Evolutionary conservation across 2,329 filamentous ascomycete species (phyloP).

Genomic region (Tolypocladium endophyticum): DNA sequence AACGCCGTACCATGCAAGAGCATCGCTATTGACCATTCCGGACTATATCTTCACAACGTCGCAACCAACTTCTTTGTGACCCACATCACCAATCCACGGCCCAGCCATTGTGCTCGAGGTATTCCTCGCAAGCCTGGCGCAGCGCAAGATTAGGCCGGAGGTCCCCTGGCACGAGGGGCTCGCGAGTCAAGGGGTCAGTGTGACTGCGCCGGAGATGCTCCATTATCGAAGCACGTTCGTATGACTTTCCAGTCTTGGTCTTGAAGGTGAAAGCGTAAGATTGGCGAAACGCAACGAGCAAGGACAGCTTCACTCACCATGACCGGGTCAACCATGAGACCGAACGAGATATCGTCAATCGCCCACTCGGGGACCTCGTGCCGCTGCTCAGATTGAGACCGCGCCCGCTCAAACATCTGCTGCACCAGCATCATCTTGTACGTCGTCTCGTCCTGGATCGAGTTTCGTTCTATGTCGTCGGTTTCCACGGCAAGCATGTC

Average conservation of each 20-base stretch:
- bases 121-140: slow-evolving; percentile 75
- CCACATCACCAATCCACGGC: slow-evolving; percentile 70
- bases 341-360: slow-evolving; percentile 67
- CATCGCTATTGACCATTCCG: background rate
- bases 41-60: background rate
- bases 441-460: slow-evolving; percentile 36
- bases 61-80: background rate
- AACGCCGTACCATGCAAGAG: background rate
- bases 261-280: slow-evolving; percentile 11
- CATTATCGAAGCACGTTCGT: slow-evolving; percentile 75
- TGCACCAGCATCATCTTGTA: slow-evolving; percentile 33
- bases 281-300: background rate
- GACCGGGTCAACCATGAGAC: slow-evolving; percentile 62
- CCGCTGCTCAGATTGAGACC: slow-evolving; percentile 30
- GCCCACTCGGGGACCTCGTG: slow-evolving; percentile 64
- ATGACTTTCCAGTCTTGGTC: slow-evolving; percentile 83
- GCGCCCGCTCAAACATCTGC: slow-evolving; percentile 41
- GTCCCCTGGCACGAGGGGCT: slow-evolving; percentile 57
- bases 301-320: slow-evolving; percentile 29
- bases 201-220: slow-evolving; percentile 70
- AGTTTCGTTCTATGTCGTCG: slow-evolving; percentile 34
- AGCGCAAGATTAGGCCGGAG: slow-evolving; percentile 73
- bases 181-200: slow-evolving; percentile 76
- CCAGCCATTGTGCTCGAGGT: slow-evolving; percentile 80
- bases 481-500: slow-evolving; percentile 27